Percentiles rank a stretch among this genome's conserved stretches.
These are phyloP conservation scores for Cladosporium sp. DNA, from an alignment of 2,329 filamentous ascomycete species.

Conservation along the genomic window DNA sequence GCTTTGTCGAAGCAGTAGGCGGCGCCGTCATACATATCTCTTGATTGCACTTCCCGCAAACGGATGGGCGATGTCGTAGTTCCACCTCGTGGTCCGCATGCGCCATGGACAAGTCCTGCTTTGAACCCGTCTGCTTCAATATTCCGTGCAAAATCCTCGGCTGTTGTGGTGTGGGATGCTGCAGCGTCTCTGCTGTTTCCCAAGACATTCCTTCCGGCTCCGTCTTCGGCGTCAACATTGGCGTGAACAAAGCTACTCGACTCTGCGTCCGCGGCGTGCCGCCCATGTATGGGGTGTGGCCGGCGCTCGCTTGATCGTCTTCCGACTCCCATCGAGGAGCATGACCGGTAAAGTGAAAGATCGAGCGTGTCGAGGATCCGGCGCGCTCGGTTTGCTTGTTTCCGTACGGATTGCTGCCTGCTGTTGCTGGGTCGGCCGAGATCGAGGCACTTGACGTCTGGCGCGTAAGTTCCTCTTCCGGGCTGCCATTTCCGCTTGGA, in stretches of 20 bases:
- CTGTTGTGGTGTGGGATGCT: not conserved
- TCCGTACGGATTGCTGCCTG: not conserved
- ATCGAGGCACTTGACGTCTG: conserved; percentile 1
- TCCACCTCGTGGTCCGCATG: not conserved
- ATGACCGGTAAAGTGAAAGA: conserved; percentile 7
- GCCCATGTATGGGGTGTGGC: conserved; percentile 3
- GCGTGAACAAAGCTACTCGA: not conserved
- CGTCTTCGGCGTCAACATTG: not conserved
- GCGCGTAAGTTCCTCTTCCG: not conserved
- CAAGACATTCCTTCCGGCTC: not conserved
- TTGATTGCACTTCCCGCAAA: conserved; percentile 6
- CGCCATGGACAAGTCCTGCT: not conserved
- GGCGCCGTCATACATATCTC: not conserved
- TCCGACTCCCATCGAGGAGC: not conserved
- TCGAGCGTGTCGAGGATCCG: conserved; percentile 10
- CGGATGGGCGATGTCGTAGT: not conserved
- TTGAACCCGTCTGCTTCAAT: not conserved
- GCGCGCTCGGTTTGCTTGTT: not conserved
- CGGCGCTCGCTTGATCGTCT: conserved; percentile 5
- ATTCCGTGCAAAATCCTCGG: not conserved
- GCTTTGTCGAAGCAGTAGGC: not conserved
- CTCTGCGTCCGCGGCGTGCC: not conserved
- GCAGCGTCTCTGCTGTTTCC: not conserved
- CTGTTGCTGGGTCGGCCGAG: not conserved
- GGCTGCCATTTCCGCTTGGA: not conserved